phyloP scores from a whole-genome alignment of 1,139 yeast species.

The Sugiyamaella xylanicola region DNA sequence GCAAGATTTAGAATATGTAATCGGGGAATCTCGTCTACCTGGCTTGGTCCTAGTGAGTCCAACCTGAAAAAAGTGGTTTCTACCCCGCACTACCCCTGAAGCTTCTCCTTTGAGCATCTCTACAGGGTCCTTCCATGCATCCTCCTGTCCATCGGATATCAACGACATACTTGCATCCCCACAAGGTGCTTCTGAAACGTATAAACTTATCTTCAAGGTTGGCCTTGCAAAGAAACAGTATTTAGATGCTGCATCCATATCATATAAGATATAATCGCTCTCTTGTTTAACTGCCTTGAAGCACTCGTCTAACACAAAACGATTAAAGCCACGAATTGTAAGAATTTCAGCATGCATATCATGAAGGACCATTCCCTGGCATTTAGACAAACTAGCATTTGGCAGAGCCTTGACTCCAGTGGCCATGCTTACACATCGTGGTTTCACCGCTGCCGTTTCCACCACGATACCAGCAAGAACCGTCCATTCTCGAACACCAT shows the following conservation, averaged over 20 bases:
- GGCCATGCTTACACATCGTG: conserved; percentile 52
- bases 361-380: conserved; percentile 65
- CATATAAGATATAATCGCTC: conserved; percentile 12
- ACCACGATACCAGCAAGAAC: conserved; percentile 73
- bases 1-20: conserved; percentile 79
- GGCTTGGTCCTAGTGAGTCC: conserved; percentile 89
- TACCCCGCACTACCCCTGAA: conserved; percentile 55
- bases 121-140: conserved; percentile 34
- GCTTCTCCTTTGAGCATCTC: conserved; percentile 22
- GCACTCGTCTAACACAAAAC: conserved; percentile 45
- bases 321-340: conserved; percentile 67
- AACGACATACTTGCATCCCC: conserved; percentile 81
- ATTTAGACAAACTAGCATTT: conserved; percentile 44
- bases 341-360: conserved; percentile 90
- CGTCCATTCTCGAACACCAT: conserved; percentile 79
- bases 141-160: conserved; percentile 33
- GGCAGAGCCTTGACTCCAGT: conserved; percentile 88
- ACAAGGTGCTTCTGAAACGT: conserved; percentile 84
- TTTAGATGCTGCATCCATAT: not conserved
- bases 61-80: conserved; percentile 56
- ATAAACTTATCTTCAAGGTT: conserved; percentile 54
- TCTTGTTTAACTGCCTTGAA: conserved; percentile 17
- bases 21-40: conserved; percentile 74
- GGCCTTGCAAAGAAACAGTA: conserved; percentile 41
- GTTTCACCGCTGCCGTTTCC: conserved; percentile 40